Percentiles rank a stretch among this genome's conserved stretches.
Conservation (phyloP, 495 filamentous ascomycete species). For the Aspergillus indologenus region DNA sequence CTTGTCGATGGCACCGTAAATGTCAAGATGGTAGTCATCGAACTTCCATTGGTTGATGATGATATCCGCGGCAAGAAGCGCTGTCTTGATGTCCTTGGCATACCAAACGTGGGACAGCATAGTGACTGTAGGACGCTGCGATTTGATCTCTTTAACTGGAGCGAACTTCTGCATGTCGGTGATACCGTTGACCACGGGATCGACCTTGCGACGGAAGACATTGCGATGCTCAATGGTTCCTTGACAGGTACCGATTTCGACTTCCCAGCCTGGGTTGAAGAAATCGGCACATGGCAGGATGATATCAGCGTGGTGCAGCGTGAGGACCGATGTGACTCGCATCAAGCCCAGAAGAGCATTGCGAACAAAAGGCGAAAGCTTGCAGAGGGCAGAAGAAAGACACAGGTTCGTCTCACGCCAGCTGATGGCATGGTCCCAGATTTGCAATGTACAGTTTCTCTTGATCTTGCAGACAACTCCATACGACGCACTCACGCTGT, state of each 20-base stretch:
- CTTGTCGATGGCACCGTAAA: constrained; percentile 62
- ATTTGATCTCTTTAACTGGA: constrained; percentile 56
- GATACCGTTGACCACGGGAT: constrained; percentile 68
- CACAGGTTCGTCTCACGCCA: constrained; percentile 64
- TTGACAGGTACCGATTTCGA: constrained; percentile 60
- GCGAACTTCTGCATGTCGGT: constrained; percentile 62
- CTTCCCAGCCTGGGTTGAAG: constrained; percentile 68
- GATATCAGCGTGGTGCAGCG: constrained; percentile 63
- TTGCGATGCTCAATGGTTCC: constrained; percentile 57
- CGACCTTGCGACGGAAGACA: constrained; percentile 59
- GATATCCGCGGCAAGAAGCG: constrained; percentile 60
- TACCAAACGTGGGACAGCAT: constrained; percentile 67
- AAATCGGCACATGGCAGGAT: constrained; percentile 63
- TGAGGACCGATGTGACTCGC: constrained; percentile 56
- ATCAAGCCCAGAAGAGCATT: constrained; percentile 54
- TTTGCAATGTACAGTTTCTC: constrained; percentile 57
- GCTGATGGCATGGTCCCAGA: constrained; percentile 68
- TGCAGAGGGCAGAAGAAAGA: constrained; percentile 57
- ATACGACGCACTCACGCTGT: constrained; percentile 62
- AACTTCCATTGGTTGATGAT: constrained; percentile 67
- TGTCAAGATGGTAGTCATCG: constrained; percentile 58
- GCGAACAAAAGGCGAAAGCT: constrained; percentile 55
- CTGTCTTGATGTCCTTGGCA: constrained; percentile 64
- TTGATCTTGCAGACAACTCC: constrained; percentile 66
- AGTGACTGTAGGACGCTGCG: constrained; percentile 56